Conservation (phyloP, 2,329 filamentous ascomycete genomes). For the Fusarium sp. region DNA sequence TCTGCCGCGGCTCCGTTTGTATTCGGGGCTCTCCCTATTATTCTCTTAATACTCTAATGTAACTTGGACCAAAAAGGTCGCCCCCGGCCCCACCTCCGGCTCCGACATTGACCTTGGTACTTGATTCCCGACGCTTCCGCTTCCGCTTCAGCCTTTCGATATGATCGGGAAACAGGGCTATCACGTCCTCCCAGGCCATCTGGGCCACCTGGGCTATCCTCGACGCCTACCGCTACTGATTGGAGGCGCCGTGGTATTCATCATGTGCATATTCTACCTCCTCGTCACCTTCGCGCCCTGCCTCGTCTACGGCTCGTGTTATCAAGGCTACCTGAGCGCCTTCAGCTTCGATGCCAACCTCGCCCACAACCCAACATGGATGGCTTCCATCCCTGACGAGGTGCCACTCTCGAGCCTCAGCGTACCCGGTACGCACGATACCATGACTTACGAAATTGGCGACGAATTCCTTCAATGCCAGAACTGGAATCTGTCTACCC, state of each 20-base stretch:
- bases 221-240: constrained; percentile 38
- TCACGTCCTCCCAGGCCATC: constrained; percentile 29
- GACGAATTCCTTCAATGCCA: constrained; percentile 58
- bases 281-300: constrained; percentile 45
- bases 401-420: constrained; percentile 58
- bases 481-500: constrained; percentile 57
- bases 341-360: constrained; percentile 58
- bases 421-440: constrained; percentile 66
- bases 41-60: constrained; percentile 25
- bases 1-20: background rate
- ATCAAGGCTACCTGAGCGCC: constrained; percentile 44
- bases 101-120: constrained; percentile 9
- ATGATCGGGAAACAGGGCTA: constrained; percentile 37
- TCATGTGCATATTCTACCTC: constrained; percentile 44
- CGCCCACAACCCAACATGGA: constrained; percentile 54
- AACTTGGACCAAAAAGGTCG: constrained; percentile 36
- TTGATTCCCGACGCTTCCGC: background rate
- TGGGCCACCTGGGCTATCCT: constrained; percentile 17
- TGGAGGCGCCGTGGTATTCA: constrained; percentile 35
- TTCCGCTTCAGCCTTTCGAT: constrained; percentile 10
- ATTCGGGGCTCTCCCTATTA: background rate
- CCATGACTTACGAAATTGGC: constrained; percentile 59
- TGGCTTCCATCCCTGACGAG: constrained; percentile 56
- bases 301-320: constrained; percentile 44
- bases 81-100: constrained; percentile 28